phyloP scores from a whole-genome alignment of 495 filamentous ascomycete genomes.

The Terfezia claveryi region DNA sequence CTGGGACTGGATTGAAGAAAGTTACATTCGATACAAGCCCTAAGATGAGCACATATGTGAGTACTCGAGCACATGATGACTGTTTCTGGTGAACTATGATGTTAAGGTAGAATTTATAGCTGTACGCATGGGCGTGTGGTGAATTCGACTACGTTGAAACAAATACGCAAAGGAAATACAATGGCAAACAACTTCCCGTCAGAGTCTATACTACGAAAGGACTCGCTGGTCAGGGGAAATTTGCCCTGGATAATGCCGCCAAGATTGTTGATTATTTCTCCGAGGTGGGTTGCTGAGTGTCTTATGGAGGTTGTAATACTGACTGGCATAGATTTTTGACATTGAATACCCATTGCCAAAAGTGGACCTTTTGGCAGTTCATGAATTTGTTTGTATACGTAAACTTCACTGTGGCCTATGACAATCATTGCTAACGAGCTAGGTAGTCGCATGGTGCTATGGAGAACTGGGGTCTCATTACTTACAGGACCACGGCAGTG shows the following conservation, averaged over 20 bases:
- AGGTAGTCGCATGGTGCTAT: constrained; percentile 24
- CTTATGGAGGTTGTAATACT: background rate
- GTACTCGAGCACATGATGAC: constrained; percentile 11
- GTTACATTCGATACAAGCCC: constrained; percentile 74
- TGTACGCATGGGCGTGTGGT: constrained; percentile 86
- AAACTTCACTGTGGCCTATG: constrained; percentile 19
- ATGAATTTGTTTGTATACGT: constrained; percentile 56
- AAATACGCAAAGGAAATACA: constrained; percentile 67
- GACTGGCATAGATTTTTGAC: constrained; percentile 42
- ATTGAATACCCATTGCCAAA: constrained; percentile 94
- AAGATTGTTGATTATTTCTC: constrained; percentile 89
- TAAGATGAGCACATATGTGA: constrained; percentile 82
- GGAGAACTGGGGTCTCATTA: constrained; percentile 89
- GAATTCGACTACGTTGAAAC: constrained; percentile 93
- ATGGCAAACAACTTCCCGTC: constrained; percentile 62
- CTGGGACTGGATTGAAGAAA: constrained; percentile 38
- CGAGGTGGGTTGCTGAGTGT: constrained; percentile 28
- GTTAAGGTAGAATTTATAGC: constrained; percentile 21
- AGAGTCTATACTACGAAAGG: constrained; percentile 87
- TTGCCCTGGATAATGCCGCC: constrained; percentile 66
- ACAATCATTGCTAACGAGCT: constrained; percentile 10
- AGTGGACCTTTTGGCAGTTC: constrained; percentile 81
- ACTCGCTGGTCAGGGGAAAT: constrained; percentile 66
- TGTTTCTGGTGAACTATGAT: background rate
- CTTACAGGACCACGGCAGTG: constrained; percentile 82